These are phyloP conservation scores for Ceratocystis eucalypticola DNA, from an alignment of 2,329 filamentous ascomycete species.

Conservation along the genomic window DNA sequence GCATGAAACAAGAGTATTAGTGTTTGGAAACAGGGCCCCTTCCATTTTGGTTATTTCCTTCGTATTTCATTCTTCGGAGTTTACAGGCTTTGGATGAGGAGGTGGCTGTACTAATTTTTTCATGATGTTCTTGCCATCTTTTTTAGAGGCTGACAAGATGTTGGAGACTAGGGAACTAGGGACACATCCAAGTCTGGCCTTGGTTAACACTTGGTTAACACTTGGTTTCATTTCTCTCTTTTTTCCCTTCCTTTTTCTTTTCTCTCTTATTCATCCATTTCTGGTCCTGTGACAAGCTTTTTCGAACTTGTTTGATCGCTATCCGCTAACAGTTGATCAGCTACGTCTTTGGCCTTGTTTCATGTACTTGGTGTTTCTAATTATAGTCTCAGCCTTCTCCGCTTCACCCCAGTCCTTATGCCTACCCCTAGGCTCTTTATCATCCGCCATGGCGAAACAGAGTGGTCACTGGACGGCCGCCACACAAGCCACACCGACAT, in stretches of 20 bases:
- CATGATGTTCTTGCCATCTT: not conserved
- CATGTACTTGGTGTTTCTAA: not conserved
- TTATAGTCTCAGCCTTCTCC: not conserved
- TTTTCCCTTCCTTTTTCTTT: not conserved
- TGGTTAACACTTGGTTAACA: not conserved
- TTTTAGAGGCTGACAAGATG: not conserved
- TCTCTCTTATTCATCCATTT: not conserved
- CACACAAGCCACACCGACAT: slow-evolving; percentile 84
- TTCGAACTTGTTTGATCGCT: not conserved
- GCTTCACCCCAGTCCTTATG: slow-evolving; percentile 22
- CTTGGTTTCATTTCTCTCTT: not conserved
- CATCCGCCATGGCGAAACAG: slow-evolving; percentile 82
- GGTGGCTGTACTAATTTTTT: not conserved
- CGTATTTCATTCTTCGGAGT: not conserved
- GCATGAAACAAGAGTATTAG: too few species aligned
- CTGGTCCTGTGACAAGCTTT: not conserved
- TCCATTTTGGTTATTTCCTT: not conserved
- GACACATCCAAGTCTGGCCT: not conserved
- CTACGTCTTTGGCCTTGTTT: not conserved
- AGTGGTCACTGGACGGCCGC: slow-evolving; percentile 78
- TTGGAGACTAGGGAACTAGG: not conserved
- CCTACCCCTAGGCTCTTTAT: slow-evolving; percentile 62
- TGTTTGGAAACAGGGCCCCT: not conserved
- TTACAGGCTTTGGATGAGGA: not conserved
- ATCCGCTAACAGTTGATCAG: not conserved